A percentile compares a stretch with the other conserved stretches of the same genome.
These are phyloP conservation scores for Chaetomiaceae sp. DNA, from an alignment of 2,329 filamentous ascomycete species.

Conservation along the genomic window DNA sequence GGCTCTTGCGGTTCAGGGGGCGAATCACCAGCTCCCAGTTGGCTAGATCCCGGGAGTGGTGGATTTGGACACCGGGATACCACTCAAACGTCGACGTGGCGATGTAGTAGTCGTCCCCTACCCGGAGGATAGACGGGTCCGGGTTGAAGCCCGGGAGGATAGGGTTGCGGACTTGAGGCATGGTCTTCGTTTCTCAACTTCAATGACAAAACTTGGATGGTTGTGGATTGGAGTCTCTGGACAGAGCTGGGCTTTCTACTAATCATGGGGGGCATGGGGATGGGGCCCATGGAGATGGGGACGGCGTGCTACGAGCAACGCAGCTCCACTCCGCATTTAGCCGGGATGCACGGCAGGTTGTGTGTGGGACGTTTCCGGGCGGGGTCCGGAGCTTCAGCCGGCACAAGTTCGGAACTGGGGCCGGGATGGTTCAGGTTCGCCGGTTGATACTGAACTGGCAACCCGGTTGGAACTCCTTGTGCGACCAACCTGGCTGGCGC, in stretches of 20 bases:
- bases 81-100: constrained; percentile 53
- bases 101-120: constrained; percentile 51
- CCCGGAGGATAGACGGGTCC: constrained; percentile 50
- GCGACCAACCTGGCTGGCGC: too few relatives aligned
- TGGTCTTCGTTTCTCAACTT: too few relatives aligned
- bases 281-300: neutral
- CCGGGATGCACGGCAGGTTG: constrained; percentile 17
- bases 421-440: too few relatives aligned
- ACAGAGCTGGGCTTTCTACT: neutral
- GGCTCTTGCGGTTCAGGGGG: constrained; percentile 44
- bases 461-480: too few relatives aligned
- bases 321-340: constrained; percentile 25
- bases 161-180: constrained; percentile 48
- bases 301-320: neutral
- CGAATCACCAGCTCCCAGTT: constrained; percentile 47
- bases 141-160: constrained; percentile 54
- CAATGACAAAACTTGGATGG: too few relatives aligned
- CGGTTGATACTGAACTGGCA: too few relatives aligned
- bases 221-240: neutral
- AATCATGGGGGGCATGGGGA: neutral
- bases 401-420: too few relatives aligned
- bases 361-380: neutral
- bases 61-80: constrained; percentile 52
- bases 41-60: constrained; percentile 48
- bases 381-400: neutral